A percentile compares a stretch with the other conserved stretches of the same genome.
These are phyloP conservation scores for Eucalyptus regnans DNA, from an alignment of 345 rosid species.

Conservation along the genomic window DNA sequence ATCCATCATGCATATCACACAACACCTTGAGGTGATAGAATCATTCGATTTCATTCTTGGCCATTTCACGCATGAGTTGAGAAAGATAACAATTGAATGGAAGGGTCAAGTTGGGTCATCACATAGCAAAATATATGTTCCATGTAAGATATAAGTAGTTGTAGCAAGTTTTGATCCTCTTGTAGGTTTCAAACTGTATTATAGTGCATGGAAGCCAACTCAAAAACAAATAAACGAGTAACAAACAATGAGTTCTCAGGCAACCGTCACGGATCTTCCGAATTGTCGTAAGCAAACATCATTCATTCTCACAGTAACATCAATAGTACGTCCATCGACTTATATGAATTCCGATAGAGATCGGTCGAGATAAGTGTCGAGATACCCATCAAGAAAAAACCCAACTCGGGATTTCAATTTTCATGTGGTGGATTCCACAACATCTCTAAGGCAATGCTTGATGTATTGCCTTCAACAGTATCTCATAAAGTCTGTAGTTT, in stretches of 20 bases:
- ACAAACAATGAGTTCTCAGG: rapidly evolving
- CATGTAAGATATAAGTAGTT: rapidly evolving
- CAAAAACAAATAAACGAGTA: rapidly evolving
- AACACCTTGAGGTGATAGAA: too few species aligned
- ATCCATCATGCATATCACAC: not conserved
- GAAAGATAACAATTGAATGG: not conserved
- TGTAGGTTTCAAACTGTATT: rapidly evolving
- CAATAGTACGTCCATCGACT: rapidly evolving
- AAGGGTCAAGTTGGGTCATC: rapidly evolving
- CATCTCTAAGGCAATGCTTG: too few species aligned
- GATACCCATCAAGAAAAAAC: not conserved
- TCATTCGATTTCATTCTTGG: not conserved
- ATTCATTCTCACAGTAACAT: not conserved
- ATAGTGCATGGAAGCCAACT: rapidly evolving
- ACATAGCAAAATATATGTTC: rapidly evolving
- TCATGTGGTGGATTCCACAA: too few species aligned
- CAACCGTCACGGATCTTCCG: rapidly evolving
- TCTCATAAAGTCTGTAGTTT: too few species aligned
- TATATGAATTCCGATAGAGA: not conserved
- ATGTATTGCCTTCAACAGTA: too few species aligned
- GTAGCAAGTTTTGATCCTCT: not conserved
- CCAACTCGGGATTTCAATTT: too few species aligned
- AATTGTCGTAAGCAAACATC: not conserved
- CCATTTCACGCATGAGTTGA: rapidly evolving
- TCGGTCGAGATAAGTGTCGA: not conserved